A percentile compares a stretch with the other conserved stretches of the same genome.
These are phyloP conservation scores for Batrachochytrium dendrobatidis DNA, from an alignment of 371 early-diverging fungal species.

Conservation along the genomic window DNA sequence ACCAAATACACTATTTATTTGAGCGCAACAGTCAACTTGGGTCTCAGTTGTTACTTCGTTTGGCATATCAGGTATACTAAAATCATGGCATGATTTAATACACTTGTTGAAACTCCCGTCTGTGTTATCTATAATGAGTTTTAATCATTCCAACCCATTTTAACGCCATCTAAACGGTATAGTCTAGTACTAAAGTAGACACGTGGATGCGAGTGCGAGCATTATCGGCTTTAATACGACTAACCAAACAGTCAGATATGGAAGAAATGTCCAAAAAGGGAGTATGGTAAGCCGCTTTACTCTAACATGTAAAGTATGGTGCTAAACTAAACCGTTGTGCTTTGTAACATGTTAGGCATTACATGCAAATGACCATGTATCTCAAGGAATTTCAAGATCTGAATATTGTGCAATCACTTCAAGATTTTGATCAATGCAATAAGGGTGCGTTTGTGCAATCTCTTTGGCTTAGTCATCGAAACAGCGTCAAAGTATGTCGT, in stretches of 20 bases:
- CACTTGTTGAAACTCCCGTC: no score
- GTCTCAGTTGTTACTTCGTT: slow-evolving; percentile 29
- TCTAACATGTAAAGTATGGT: neutral
- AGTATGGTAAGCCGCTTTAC: slow-evolving; percentile 17
- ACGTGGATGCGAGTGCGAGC: slow-evolving; percentile 43
- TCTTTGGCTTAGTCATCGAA: slow-evolving; percentile 49
- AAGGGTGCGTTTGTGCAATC: slow-evolving; percentile 51
- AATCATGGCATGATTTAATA: no score
- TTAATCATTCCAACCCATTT: no score
- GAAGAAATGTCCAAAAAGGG: slow-evolving; percentile 30
- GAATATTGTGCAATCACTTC: slow-evolving; percentile 38
- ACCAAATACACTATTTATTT: neutral
- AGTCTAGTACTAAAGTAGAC: slow-evolving; percentile 19
- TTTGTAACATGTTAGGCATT: slow-evolving; percentile 18
- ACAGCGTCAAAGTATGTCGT: slow-evolving; percentile 35
- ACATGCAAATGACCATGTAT: slow-evolving; percentile 47
- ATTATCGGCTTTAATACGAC: slow-evolving; percentile 40
- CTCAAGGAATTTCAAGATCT: slow-evolving; percentile 54
- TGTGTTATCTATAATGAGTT: slow-evolving; percentile 7
- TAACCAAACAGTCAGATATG: slow-evolving; percentile 23
- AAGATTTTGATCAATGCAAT: slow-evolving; percentile 46
- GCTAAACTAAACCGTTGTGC: no score
- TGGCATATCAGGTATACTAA: slow-evolving; percentile 36
- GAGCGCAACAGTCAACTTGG: slow-evolving; percentile 20
- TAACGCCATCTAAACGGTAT: no score